Percentiles rank a stretch among this genome's conserved stretches.
Evolutionary conservation across 1,139 yeast species (phyloP).

Genomic region (Pichia sp.): DNA sequence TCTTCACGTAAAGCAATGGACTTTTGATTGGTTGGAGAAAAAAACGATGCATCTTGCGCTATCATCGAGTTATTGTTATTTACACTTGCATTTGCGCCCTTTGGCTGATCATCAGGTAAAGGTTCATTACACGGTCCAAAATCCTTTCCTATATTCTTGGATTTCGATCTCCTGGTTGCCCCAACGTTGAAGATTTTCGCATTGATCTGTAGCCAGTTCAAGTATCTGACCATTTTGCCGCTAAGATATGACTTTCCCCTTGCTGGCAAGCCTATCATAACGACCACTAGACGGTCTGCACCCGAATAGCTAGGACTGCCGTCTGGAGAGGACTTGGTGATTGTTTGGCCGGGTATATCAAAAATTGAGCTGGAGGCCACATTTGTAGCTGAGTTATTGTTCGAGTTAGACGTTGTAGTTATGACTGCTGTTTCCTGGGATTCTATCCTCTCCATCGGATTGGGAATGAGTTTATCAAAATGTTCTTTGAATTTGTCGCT

Average conservation of each 20-base stretch:
- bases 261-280: slow-evolving; percentile 84
- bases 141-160: slow-evolving; percentile 34
- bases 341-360: slow-evolving; percentile 89
- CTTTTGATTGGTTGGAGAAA: slow-evolving; percentile 70
- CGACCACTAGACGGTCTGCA: slow-evolving; percentile 57
- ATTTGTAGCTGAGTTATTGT: not conserved
- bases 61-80: slow-evolving; percentile 8
- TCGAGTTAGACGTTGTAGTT: slow-evolving; percentile 1
- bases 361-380: slow-evolving; percentile 37
- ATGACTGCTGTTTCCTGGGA: slow-evolving; percentile 7
- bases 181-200: slow-evolving; percentile 88
- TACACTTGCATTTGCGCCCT: not conserved
- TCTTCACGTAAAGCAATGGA: slow-evolving; percentile 71
- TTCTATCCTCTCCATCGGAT: slow-evolving; percentile 7
- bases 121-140: slow-evolving; percentile 72
- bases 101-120: slow-evolving; percentile 47
- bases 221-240: slow-evolving; percentile 76
- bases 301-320: slow-evolving; percentile 48
- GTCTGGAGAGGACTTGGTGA: slow-evolving; percentile 77
- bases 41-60: slow-evolving; percentile 73
- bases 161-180: slow-evolving; percentile 77
- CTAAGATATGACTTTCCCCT: slow-evolving; percentile 89
- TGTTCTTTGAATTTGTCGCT: not conserved
- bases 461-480: slow-evolving; percentile 1
- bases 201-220: slow-evolving; percentile 89